Evolutionary conservation across 352 stramenopile species (phyloP), one percentile per base, ranked within the genome.

Genomic region (Pythium aphanidermatum): DNA sequence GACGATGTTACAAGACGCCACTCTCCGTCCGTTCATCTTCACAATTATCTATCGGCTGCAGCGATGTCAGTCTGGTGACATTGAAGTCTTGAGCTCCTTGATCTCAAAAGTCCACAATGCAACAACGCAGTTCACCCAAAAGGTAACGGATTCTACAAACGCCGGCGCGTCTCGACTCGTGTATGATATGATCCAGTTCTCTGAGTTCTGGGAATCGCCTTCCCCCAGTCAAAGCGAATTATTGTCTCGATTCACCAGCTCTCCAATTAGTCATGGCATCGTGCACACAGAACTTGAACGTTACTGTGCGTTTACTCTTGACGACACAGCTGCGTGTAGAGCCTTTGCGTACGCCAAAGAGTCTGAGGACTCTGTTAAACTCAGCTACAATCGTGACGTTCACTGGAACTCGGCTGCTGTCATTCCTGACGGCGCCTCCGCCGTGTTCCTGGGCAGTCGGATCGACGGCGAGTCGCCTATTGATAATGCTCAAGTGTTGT

Each of bases 141-240:
- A 51, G 23, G 33, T 40, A 14, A 32, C 53, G 5, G 11, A 34
- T 5, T 33, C 51, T 2, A 31, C 36, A 7, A 26, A 35, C 2
- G 32, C 51, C 14, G 51, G 44, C 7, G 44, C 54, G 0, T 64
- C 64, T 2, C 56, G 74, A 36, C 45, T 88, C 14, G 41, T 87
- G 17, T 77, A 69, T 48, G 73, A 71, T 8, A 44, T 89, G 16
- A 79, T 85, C 46, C 55, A 67, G 35, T 88, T 87, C 46, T 89
- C 70, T 11, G 79, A 92, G 51, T 57, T 92, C 20, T 92, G 79
- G 79, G 76, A 92, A 25, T 34, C 25, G 0, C 76, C 76, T 3
- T 58, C 73, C 19, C 72, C 74, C 1, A 65, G 66, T 32, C 51
- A 74, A 25, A 53, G 49, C 0, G 51, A 69, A 38, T 49, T 92